phyloP scores from a whole-genome alignment of 2,329 filamentous ascomycete genomes.

The Fusarium graminum region DNA sequence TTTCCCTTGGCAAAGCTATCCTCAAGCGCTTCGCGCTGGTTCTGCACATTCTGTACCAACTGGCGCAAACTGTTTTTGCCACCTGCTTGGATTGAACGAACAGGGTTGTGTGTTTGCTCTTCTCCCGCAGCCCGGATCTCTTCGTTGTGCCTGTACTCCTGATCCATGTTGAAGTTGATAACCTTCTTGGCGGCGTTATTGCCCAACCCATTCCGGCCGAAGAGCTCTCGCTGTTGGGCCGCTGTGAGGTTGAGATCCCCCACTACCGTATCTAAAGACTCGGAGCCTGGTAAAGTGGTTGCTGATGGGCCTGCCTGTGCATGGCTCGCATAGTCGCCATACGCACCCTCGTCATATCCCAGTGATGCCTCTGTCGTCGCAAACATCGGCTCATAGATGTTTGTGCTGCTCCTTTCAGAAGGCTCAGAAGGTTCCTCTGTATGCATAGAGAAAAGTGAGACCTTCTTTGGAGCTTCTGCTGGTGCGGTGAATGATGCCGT shows the following conservation, averaged over 20 bases:
- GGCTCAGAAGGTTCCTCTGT: conserved; percentile 55
- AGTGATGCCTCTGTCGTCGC: conserved; percentile 48
- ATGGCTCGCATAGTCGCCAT: conserved; percentile 51
- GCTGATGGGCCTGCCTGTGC: conserved; percentile 52
- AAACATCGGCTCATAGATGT: conserved; percentile 67
- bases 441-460: conserved; percentile 78
- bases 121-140: conserved; percentile 77
- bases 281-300: conserved; percentile 50
- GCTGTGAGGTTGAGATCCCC: conserved; percentile 83
- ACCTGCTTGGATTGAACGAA: conserved; percentile 82
- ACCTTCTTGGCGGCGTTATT: conserved; percentile 66
- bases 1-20: conserved; percentile 89
- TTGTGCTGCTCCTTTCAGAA: conserved; percentile 41
- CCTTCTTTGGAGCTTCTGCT: conserved; percentile 60
- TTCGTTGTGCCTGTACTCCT: conserved; percentile 89
- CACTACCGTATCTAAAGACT: conserved; percentile 78
- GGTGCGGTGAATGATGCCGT: conserved; percentile 29
- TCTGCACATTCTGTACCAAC: conserved; percentile 84
- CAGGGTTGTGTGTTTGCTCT: conserved; percentile 81
- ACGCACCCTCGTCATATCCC: conserved; percentile 40
- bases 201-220: conserved; percentile 73
- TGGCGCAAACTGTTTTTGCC: conserved; percentile 88
- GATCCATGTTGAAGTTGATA: conserved; percentile 89
- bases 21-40: conserved; percentile 87
- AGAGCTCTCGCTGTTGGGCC: conserved; percentile 83